Base-by-base conservation (phyloP, 768 basidiomycete species). In the Rubroboletus satanas region DNA sequence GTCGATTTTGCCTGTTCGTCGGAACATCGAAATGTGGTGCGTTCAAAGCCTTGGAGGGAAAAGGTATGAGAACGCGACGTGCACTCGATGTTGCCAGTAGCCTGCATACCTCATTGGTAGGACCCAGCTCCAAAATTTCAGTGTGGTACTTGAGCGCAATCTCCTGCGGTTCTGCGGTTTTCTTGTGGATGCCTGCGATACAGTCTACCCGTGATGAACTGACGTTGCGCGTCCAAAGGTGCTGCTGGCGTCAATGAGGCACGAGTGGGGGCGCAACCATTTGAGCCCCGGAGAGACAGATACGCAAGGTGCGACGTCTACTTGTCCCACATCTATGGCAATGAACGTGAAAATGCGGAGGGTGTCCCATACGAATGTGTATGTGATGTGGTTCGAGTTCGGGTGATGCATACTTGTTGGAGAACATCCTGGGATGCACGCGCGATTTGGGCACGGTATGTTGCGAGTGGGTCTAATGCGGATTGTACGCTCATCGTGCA, bases 211-310 rank as follows among this genome's bases (percentile, higher is more conserved):
- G 9, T 32, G 10, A 9, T 10, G 37, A n/a, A 18, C n/a, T 21
- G 6, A 7, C 2, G 11, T 12, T 12, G 10, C 6, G 5, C 11
- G 38, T 7, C 38, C 1, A 12, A 21, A 21, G 6, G 2, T 3
- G 18, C 18, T 18, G 3, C 18, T 12, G 18, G 38, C 0, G 86
- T 21, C 39, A 12, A 41, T 3, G 21, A 14, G 21, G 2, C 5
- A 2, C 2, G 7, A 23, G 18, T 41, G 21, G 4, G 21, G 23
- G 21, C 12, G 12, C 21, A 21, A 41, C 39, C 39, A 12, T 39
- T 12, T 6, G 11, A 23, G 21, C 21, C 7, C 18, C 21, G 3
- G 39, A 8, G 6, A 23, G 3, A 41, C 21, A 26, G 1, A 5
- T 26, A 1, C 3, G 26, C 21, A 21, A 21, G 21, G 21, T 21